Base-by-base conservation (phyloP, 2,329 filamentous ascomycete genomes). In the Sarocladiaceae sp. region DNA sequence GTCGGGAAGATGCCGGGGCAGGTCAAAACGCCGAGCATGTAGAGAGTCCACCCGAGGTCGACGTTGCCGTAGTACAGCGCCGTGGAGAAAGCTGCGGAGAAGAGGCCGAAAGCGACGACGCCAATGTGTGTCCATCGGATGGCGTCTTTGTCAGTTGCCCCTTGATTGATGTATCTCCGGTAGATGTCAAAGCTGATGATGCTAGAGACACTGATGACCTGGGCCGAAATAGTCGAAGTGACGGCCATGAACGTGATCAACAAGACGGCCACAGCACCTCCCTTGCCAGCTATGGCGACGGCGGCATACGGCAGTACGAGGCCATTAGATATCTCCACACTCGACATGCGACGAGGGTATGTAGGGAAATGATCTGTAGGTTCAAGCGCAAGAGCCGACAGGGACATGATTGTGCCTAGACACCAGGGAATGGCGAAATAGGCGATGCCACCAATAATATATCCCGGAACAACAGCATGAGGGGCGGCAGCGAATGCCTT, bases 221-320 rank as follows among this genome's bases (percentile, higher is more conserved):
- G 71, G 1, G 73, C 71, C 0, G 68, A 72, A 2, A 73, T 63
- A 0, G 71, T 75, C 1, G 69, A 74, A 1, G 82, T 86, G n/a
- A 86, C 81, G 2, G 83, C 84, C 83, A 88, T 87, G 67, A 88
- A 87, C 10, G 83, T 78, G 44, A 87, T 72, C 4, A 88, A 63
- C 1, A 86, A 67, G 1, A 83, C 78, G 0, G 80, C 83, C 2
- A 75, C 79, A 0, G 83, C 83, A 37, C 84, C 84, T 7, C 83
- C 83, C 50, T 80, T 82, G 0, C 84, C 84, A 2, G 85, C 72
- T 21, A 88, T 61, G 2, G 83, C 80, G 20, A 84, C 77, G 0
- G 84, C 81, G 2, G 81, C 83, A 47, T 84, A 81, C 0, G 84
- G 83, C 3, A 88, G 65, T 0, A 86, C 83, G 1, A 88, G 67